These are phyloP conservation scores for Aspergillus tanneri DNA, from an alignment of 2,329 filamentous ascomycete genomes.

Conservation along the genomic window DNA sequence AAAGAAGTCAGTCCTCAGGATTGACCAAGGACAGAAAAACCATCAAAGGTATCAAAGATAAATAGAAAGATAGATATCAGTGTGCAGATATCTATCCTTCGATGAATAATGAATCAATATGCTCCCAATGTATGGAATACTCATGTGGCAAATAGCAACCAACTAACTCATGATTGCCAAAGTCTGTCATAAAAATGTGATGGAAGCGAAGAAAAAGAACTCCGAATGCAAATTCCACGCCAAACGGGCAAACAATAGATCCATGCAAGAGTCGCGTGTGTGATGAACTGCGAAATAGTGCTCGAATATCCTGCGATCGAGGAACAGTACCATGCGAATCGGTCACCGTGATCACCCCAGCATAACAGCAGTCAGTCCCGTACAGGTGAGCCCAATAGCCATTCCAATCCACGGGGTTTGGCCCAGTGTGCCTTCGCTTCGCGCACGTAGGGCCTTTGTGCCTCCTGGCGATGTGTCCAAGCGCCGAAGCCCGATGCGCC, in stretches of 20 bases:
- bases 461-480: constrained; percentile 18
- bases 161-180: constrained; percentile 6
- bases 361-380: constrained; percentile 41
- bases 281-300: not conserved
- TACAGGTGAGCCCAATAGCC: constrained; percentile 42
- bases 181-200: constrained; percentile 15
- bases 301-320: not conserved
- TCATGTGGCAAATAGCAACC: constrained; percentile 14
- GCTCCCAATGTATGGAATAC: constrained; percentile 16
- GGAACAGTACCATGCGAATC: not conserved
- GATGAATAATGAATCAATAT: not conserved
- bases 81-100: too few species aligned
- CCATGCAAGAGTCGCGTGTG: not conserved
- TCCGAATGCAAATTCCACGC: constrained; percentile 18
- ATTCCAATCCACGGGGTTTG: constrained; percentile 45
- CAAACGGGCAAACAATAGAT: not conserved
- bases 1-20: too few species aligned
- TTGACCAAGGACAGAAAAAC: too few species aligned
- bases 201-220: constrained; percentile 18
- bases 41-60: too few species aligned
- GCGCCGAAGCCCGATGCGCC: constrained; percentile 34
- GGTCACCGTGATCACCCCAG: constrained; percentile 27
- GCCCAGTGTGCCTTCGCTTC: constrained; percentile 41
- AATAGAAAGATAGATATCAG: constrained; percentile 13
- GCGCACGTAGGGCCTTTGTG: constrained; percentile 31